Evolutionary conservation across 2,329 filamentous ascomycete genomes (phyloP), one percentile per base, ranked within the genome.

Genomic region (Scorias spongiosa): DNA sequence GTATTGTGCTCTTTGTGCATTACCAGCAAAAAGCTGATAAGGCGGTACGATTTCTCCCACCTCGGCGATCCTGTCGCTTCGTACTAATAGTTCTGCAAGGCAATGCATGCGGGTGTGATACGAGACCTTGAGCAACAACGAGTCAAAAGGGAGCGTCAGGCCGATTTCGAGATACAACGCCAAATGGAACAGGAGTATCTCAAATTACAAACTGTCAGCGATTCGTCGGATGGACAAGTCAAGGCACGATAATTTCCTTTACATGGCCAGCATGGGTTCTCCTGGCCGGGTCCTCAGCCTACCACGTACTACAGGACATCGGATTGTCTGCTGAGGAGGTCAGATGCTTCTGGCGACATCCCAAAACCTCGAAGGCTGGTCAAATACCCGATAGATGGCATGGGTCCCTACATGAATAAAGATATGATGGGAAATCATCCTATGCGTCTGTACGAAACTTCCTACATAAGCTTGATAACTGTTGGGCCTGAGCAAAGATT

Each of bases 91-190:
- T 14, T 17, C 5, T 20, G 29, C 49, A 4, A 89, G 91, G 84
- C 85, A 45, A 98, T 98, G 91, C 91, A 98, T 59, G 77, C 82
- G 52, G 91, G 91, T 39, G 91, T 98, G 37, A 70, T 96, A 51
- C 84, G 89, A 50, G 91, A 98, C 58, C 83, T 95, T 72, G 89
- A 96, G 59, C 86, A 93, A 59, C 88, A 94, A 61, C 79, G 84
- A 39, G 62, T 95, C 51, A 95, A 95, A 67, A 75, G 77, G 52
- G 91, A 98, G 63, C 80, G 91, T 46, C 84, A 93, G 62, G 76
- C 87, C 42, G 91, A 98, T 60, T 98, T 98, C 57, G 88, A 96
- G 51, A 78, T 93, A 75, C 91, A 98, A 61, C 76, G 73, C 49
- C 75, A 74, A 6, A 69, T 98, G 40, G 88, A 96, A 66, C 76